Evolutionary conservation across 768 basidiomycete genomes (phyloP), one percentile per base, ranked within the genome.

Genomic region (Floccularia luteovirens): DNA sequence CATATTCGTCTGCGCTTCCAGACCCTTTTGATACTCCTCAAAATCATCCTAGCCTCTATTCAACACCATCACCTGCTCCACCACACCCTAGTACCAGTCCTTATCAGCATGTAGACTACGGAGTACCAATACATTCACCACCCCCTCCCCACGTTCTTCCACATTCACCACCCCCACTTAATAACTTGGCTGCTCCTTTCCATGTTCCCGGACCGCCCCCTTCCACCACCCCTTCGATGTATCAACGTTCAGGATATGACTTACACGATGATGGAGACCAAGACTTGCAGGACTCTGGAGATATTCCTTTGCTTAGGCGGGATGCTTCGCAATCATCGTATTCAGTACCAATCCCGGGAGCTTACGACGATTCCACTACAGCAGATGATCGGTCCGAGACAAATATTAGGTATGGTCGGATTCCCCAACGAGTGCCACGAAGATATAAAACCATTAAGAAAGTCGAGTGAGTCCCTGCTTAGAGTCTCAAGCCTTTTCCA

Each of bases 401-500:
- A 51, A 82, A 85, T 45, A 87, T 88, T 42, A 72, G 90, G 14
- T 97, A 94, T 55, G 93, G 94, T 0, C 67, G 82, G 8, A 91
- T 96, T 43, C 93, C 94, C 0, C 89, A 92, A 54, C 73, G 92
- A 17, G 86, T 96, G 1, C 84, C 90, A 0, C 65, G 94, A 35
- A 66, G 93, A 38, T 81, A 91, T 69, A 94, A 93, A 70, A 98
- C 93, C 0, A 79, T 91, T 57, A 97, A 96, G 67, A 80, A 79
- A 55, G 87, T 94, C 49, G 87, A 87, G 75, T 83, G 48, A 66
- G 78, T 74, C 13, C 6, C 13, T 43, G 42, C 30, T 19, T 28
- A 16, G n/a, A n/a, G n/a, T n/a, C 2, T 28, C 13, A 36, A 3
- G 23, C 13, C 7, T 41, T 38, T 19, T 12, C 21, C 22, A 22